phyloP scores from a whole-genome alignment of 352 stramenopile species.

The Saprolegnia diclina region DNA sequence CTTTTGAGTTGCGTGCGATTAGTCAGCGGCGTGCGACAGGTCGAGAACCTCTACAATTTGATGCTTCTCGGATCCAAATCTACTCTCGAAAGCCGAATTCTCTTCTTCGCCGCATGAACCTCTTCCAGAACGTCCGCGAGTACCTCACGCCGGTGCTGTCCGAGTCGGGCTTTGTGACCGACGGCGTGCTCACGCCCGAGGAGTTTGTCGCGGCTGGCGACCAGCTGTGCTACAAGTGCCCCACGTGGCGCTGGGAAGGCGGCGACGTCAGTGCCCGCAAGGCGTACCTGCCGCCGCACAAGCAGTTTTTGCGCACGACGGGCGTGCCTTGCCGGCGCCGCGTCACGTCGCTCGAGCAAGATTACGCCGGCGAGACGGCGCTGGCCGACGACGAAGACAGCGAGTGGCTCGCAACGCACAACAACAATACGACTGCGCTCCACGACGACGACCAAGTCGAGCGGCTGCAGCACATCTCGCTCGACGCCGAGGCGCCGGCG shows the following conservation, averaged over 20 bases:
- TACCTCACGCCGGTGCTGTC: constrained; percentile 88
- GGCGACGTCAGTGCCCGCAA: constrained; percentile 52
- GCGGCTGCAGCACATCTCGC: constrained; percentile 56
- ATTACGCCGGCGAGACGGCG: constrained; percentile 59
- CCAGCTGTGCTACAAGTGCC: constrained; percentile 95
- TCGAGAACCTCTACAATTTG: not conserved
- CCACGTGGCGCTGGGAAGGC: constrained; percentile 92
- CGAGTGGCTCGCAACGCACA: constrained; percentile 82
- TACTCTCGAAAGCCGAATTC: not conserved
- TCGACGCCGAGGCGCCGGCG: constrained; percentile 31
- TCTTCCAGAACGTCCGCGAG: constrained; percentile 79
- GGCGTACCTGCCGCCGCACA: constrained; percentile 70
- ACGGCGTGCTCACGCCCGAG: constrained; percentile 94
- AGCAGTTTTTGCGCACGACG: constrained; percentile 86
- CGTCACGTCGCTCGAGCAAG: constrained; percentile 67
- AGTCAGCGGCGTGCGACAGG: too few species aligned
- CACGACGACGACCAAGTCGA: constrained; percentile 37
- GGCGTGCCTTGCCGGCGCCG: constrained; percentile 84
- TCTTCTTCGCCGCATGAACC: constrained; percentile 29
- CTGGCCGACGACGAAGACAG: constrained; percentile 69
- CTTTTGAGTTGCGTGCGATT: constrained; percentile 2
- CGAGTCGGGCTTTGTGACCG: constrained; percentile 89
- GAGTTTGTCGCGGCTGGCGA: constrained; percentile 95
- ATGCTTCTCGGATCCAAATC: not conserved
- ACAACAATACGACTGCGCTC: constrained; percentile 10